Conservation (phyloP, 2,329 filamentous ascomycete species). For the Diatrype stigma region DNA sequence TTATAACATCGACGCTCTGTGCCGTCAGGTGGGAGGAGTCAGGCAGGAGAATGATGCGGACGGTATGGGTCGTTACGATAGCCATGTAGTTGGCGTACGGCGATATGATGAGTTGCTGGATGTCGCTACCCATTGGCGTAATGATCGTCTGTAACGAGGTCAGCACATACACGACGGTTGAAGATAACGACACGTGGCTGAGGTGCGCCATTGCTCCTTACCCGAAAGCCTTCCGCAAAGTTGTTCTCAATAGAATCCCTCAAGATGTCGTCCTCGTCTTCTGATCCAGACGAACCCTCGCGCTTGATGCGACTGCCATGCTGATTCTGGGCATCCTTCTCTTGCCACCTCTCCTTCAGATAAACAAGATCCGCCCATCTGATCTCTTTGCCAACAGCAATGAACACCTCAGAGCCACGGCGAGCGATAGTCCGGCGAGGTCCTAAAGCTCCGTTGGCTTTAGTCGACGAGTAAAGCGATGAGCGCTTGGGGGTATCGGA, state of each 20-base stretch:
- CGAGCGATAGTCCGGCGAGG: conserved; percentile 68
- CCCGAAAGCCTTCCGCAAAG: conserved; percentile 42
- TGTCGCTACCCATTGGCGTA: conserved; percentile 73
- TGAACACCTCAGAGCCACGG: conserved; percentile 82
- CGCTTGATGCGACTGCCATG: conserved; percentile 41
- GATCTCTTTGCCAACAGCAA: conserved; percentile 83
- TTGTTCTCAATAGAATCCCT: conserved; percentile 23
- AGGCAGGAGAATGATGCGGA: conserved; percentile 83
- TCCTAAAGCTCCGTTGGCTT: conserved; percentile 35
- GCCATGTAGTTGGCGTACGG: conserved; percentile 79
- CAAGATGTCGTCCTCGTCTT: conserved; percentile 27
- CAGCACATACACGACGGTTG: conserved; percentile 3
- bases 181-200: not conserved
- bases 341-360: conserved; percentile 62
- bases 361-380: conserved; percentile 83
- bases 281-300: conserved; percentile 38
- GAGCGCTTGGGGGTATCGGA: conserved; percentile 32
- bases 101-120: conserved; percentile 80
- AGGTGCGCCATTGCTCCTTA: conserved; percentile 27
- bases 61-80: conserved; percentile 79
- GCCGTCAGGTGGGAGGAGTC: conserved; percentile 72
- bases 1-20: conserved; percentile 64
- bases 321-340: conserved; percentile 32
- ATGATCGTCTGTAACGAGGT: conserved; percentile 59
- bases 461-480: conserved; percentile 39